Evolutionary conservation across 2,329 filamentous ascomycete species (phyloP).

Genomic region (Alternaria gaisen): DNA sequence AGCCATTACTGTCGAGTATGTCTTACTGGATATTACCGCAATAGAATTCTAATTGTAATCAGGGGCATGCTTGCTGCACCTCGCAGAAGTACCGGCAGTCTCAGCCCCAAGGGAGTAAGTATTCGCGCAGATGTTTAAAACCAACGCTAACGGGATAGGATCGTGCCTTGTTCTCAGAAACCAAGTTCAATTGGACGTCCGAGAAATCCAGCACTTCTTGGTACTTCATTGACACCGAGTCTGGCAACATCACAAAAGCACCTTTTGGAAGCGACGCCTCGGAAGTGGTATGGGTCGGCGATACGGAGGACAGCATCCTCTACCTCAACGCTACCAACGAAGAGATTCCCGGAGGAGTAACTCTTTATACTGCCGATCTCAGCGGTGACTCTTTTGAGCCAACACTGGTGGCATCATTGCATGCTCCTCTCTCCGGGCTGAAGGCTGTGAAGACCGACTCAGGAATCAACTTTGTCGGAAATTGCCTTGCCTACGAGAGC

Average conservation of each 20-base stretch:
- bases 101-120: constrained; percentile 47
- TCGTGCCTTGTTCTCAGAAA: constrained; percentile 45
- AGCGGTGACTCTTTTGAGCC: constrained; percentile 36
- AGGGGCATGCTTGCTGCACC: constrained; percentile 39
- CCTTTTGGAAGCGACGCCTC: constrained; percentile 45
- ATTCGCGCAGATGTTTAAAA: background rate
- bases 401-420: constrained; percentile 50
- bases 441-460: constrained; percentile 54
- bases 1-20: constrained; percentile 42
- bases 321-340: constrained; percentile 73
- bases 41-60: constrained; percentile 9
- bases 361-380: constrained; percentile 47
- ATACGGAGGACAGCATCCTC: constrained; percentile 62
- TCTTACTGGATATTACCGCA: background rate
- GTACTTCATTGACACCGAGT: constrained; percentile 44
- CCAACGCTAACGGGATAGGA: constrained; percentile 32
- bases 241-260: constrained; percentile 44
- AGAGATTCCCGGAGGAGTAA: constrained; percentile 46
- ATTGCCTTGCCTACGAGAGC: constrained; percentile 68
- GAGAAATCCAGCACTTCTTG: constrained; percentile 60
- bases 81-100: constrained; percentile 42
- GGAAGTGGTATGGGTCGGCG: constrained; percentile 47
- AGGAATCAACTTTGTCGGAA: constrained; percentile 59
- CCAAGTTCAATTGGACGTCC: constrained; percentile 48
- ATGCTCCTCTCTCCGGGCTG: constrained; percentile 60